These are phyloP conservation scores for Floccularia luteovirens DNA, from an alignment of 768 basidiomycete species.

Conservation along the genomic window DNA sequence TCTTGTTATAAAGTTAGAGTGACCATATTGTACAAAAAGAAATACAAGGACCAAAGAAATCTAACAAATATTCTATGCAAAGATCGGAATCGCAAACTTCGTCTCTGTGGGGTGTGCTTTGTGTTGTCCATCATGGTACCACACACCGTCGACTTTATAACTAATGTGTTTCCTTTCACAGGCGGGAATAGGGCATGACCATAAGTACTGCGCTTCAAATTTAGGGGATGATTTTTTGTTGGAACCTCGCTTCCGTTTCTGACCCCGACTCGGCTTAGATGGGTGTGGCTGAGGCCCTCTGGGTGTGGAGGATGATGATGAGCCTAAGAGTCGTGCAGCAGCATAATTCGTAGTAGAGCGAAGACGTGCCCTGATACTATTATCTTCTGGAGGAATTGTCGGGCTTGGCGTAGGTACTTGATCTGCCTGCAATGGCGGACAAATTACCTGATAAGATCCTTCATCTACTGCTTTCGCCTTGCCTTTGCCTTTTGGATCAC, in stretches of 20 bases:
- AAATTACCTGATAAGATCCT: slow-evolving; percentile 1
- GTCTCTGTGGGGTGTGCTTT: too few relatives aligned
- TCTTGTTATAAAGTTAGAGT: too few relatives aligned
- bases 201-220: slow-evolving; percentile 45
- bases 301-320: slow-evolving; percentile 6
- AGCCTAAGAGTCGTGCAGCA: slow-evolving; percentile 6
- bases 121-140: slow-evolving; percentile 64
- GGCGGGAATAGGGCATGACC: slow-evolving; percentile 56
- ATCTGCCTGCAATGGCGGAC: not conserved
- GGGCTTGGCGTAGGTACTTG: not conserved
- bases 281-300: slow-evolving; percentile 12
- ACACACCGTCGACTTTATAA: slow-evolving; percentile 48
- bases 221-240: slow-evolving; percentile 26
- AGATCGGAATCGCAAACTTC: too few relatives aligned
- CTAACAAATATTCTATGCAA: too few relatives aligned
- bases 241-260: slow-evolving; percentile 14
- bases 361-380: slow-evolving; percentile 50
- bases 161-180: slow-evolving; percentile 52
- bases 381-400: slow-evolving; percentile 12
- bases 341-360: slow-evolving; percentile 29
- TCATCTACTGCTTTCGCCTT: slow-evolving; percentile 19
- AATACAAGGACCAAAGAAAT: too few relatives aligned
- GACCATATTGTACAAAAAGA: too few relatives aligned
- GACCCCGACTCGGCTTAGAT: slow-evolving; percentile 7
- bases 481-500: slow-evolving; percentile 40